Percentiles rank a stretch among this genome's conserved stretches.
phyloP scores from a whole-genome alignment of 2,329 filamentous ascomycete species.

The Huntiella decipiens region DNA sequence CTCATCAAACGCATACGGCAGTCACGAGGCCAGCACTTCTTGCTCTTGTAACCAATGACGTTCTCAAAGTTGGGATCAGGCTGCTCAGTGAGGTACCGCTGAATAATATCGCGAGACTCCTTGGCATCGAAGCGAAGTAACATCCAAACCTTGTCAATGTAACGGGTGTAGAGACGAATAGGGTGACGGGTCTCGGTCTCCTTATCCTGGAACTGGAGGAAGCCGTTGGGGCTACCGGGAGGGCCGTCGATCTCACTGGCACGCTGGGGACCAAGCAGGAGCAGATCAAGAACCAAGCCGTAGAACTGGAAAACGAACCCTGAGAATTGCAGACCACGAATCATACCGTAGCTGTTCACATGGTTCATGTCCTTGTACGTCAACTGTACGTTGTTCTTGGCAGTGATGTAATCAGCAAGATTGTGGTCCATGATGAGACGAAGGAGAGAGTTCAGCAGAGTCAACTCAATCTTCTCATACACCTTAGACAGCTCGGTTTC shows the following conservation, averaged over 20 bases:
- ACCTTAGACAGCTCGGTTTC: conserved; percentile 98
- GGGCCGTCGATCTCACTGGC: conserved; percentile 97
- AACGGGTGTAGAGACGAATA: conserved; percentile 91
- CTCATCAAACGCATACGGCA: conserved; percentile 97
- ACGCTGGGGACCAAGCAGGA: conserved; percentile 80
- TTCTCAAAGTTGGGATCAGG: conserved; percentile 99
- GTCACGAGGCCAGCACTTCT: conserved; percentile 98
- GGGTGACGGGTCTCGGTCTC: conserved; percentile 86
- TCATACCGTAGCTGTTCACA: conserved; percentile 96
- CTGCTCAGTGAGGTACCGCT: conserved; percentile 93
- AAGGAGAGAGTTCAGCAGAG: conserved; percentile 78
- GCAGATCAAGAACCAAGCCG: conserved; percentile 79
- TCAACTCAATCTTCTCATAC: conserved; percentile 97
- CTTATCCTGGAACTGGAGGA: conserved; percentile 86
- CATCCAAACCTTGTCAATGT: conserved; percentile 97
- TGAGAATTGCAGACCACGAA: conserved; percentile 91
- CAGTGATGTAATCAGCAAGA: conserved; percentile 93
- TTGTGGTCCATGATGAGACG: conserved; percentile 99
- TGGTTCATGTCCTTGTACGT: conserved; percentile 99
- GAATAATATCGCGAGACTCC: conserved; percentile 86
- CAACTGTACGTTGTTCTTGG: conserved; percentile 97
- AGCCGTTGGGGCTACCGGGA: conserved; percentile 86
- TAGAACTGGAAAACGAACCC: conserved; percentile 99
- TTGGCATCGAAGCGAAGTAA: conserved; percentile 88
- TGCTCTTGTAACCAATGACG: conserved; percentile 96